Conservation (phyloP, 441 rosid genomes). For the Aquilaria agallochum region DNA sequence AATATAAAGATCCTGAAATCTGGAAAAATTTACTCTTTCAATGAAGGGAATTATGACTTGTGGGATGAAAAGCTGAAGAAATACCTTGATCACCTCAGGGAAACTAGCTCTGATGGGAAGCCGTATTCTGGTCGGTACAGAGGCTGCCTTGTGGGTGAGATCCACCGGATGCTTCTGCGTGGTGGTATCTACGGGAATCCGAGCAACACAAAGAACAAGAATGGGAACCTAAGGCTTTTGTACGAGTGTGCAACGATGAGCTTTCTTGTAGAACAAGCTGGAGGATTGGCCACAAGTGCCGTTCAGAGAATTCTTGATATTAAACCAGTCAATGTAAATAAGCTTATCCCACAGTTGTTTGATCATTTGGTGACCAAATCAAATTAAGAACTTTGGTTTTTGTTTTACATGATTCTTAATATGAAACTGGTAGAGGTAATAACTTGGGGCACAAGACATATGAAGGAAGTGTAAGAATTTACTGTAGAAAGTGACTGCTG, state of each 20-base stretch:
- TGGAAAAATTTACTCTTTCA: slow-evolving; percentile 20
- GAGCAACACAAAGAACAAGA: slow-evolving; percentile 19
- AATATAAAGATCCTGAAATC: slow-evolving; percentile 21
- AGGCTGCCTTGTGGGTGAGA: slow-evolving; percentile 31
- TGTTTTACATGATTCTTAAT: no score
- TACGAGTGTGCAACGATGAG: slow-evolving; percentile 39
- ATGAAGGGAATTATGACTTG: slow-evolving; percentile 24
- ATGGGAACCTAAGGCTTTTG: slow-evolving; percentile 31
- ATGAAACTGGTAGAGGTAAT: slow-evolving; percentile 11
- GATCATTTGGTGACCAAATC: no score
- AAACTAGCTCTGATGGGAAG: slow-evolving; percentile 28
- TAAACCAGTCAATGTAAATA: slow-evolving; percentile 12
- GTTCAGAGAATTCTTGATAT: slow-evolving; percentile 30
- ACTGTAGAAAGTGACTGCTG: no score
- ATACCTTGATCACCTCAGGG: slow-evolving; percentile 25
- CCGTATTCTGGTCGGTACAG: slow-evolving; percentile 29
- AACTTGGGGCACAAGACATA: not conserved
- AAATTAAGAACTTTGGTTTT: no score
- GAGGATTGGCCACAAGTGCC: slow-evolving; percentile 31
- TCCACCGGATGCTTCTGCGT: slow-evolving; percentile 29
- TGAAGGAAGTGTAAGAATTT: not conserved
- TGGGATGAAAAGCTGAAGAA: slow-evolving; percentile 34
- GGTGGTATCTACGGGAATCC: slow-evolving; percentile 37
- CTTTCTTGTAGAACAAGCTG: slow-evolving; percentile 32
- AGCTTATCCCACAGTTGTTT: no score